phyloP scores from a whole-genome alignment of 2,329 filamentous ascomycete genomes.

The Fonsecaea multimorphosa region DNA sequence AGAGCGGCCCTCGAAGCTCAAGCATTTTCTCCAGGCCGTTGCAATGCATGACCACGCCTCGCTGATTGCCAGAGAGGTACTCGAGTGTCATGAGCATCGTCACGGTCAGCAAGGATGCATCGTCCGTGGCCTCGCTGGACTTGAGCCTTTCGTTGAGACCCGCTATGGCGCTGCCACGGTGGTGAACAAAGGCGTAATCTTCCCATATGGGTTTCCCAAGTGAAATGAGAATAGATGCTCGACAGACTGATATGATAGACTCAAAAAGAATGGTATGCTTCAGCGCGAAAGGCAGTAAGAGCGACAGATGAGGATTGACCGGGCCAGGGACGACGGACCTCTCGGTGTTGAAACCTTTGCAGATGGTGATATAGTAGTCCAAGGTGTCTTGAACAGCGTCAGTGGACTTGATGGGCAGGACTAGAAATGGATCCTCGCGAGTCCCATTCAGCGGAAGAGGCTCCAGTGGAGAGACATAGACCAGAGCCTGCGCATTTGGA shows the following conservation, averaged over 20 bases:
- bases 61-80: constrained; percentile 35
- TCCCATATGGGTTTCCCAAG: constrained; percentile 31
- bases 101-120: constrained; percentile 33
- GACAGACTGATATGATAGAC: constrained; percentile 37
- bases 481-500: neutral
- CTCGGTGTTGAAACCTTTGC: constrained; percentile 19
- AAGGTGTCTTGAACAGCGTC: constrained; percentile 29
- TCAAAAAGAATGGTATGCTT: constrained; percentile 36
- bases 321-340: constrained; percentile 11
- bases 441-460: constrained; percentile 33
- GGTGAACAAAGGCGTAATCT: constrained; percentile 35
- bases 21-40: constrained; percentile 35
- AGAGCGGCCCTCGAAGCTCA: constrained; percentile 29
- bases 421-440: constrained; percentile 32
- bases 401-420: constrained; percentile 34
- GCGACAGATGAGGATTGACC: constrained; percentile 35
- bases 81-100: constrained; percentile 38
- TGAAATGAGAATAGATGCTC: constrained; percentile 35
- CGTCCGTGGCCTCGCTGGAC: constrained; percentile 25
- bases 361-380: constrained; percentile 36
- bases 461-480: constrained; percentile 26
- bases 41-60: constrained; percentile 34
- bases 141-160: constrained; percentile 30
- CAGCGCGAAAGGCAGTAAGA: constrained; percentile 37
- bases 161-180: constrained; percentile 35